Base-by-base conservation (phyloP, 331 rosid species). In the Cydonia oblonga region DNA sequence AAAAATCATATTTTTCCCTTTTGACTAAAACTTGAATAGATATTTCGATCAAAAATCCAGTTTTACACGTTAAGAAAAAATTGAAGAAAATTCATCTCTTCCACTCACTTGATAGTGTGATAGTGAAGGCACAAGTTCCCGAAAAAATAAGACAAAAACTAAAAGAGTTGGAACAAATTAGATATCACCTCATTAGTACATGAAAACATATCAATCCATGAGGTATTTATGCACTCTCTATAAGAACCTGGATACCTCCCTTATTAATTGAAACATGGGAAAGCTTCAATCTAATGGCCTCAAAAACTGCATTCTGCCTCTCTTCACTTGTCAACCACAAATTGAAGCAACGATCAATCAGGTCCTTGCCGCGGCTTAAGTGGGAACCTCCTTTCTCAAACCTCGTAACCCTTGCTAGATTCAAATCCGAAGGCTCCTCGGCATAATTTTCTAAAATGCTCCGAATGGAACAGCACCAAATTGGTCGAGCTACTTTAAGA, bases 301-400 rank as follows among this genome's bases (percentile, higher is more conserved):
- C 91, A 77, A 91, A 87, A 73, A 78, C 90, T 13, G 81, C 85
- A 80, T 75, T 84, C 69, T 90, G 87, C 82, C 86, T 82, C 84
- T 93, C 98, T 42, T 90, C 97, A 66, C 79, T 86, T 13, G 89
- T 87, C 80, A 93, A 76, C 96, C 95, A 93, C 23, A 62, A 71
- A 44, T 87, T 81, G 23, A 91, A 83, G 84, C 97, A 93, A 29
- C 75, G 85, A 76, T 93, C 96, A 69, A 93, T 78, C 78, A 89
- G 70, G 70, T 90, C 96, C 73, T 81, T 80, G 63, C 84, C 75
- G 57, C 86, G 75, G 77, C 78, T 80, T 79, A 82, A 70, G 52
- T 87, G 76, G 59, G 86, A 81, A 79, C 82, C 85, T 58, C 88
- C 89, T 69, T 82, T 85, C 80, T 84, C 87, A 76, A 89, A 93